Base-by-base conservation (phyloP, 305 asterid genomes). In the Plantago lanceolata region DNA sequence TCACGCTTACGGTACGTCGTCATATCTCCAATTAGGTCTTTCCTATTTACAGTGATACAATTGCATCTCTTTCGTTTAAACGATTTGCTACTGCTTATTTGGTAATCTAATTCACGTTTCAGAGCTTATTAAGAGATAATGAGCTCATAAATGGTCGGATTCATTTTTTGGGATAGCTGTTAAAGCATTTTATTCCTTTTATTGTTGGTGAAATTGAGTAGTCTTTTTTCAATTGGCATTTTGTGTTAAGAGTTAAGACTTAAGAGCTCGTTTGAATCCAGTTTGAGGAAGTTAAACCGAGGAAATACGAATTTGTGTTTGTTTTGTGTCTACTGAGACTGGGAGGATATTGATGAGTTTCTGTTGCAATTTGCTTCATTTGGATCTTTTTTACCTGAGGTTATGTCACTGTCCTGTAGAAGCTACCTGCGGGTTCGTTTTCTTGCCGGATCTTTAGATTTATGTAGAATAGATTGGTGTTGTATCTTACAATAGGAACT, bases 1-100 rank as follows among this genome's bases (percentile, higher is more conserved):
- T 63, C 56, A 54, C 70, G 71, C 77, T 56, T 65, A 54, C 53
- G 81, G 85, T 81, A 62, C 73, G 81, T 68, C 26, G 8, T 58
- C 4, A 5, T 57, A 61, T 21, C 37, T 28, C 19, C 40, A 31
- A 55, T 12, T 55, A 40, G 45, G 45, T 40, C 45, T 40, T 40
- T 40, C 3, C 11, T 11, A 40, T 40, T 40, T 40, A 40, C 45
- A 8, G 44, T 24, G 2, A 7, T 37, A 37, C 0, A 7, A 33
- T 40, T 40, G 45, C 45, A 40, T 40, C 45, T 2, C 15, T 12
- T 40, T 40, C 11, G 45, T 40, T 40, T 1, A 40, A 9, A 40
- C 1, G 15, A 40, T 40, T 15, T 40, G 15, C 45, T 40, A n/a
- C n/a, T n/a, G 35, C 4, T 31, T 31, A 12, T 40, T 40, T 11